A percentile compares a stretch with the other conserved stretches of the same genome.
phyloP scores from a whole-genome alignment of 768 basidiomycete species.

The Rhizopogon roseolus region DNA sequence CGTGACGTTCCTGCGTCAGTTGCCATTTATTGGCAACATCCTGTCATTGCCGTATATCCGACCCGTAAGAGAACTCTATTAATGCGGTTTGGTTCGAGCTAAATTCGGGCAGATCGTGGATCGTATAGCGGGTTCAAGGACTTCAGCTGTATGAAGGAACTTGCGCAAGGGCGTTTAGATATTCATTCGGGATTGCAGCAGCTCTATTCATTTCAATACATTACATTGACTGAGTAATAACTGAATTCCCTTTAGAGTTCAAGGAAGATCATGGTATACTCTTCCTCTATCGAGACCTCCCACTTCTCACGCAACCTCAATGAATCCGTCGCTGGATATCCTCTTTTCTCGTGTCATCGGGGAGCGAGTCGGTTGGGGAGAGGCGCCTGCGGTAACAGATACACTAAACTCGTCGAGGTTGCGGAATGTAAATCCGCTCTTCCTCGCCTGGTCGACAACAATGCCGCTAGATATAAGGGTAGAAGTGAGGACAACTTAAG shows the following conservation, averaged over 20 bases:
- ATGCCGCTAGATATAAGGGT: constrained; percentile 37
- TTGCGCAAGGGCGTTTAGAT: not conserved
- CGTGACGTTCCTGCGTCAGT: constrained; percentile 90
- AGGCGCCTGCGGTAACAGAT: not conserved
- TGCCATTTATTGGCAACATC: constrained; percentile 86
- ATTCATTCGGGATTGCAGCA: not conserved
- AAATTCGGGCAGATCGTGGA: constrained; percentile 56
- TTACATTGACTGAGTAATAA: not conserved
- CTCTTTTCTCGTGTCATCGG: not conserved
- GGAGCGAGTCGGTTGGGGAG: not conserved
- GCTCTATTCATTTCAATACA: not conserved
- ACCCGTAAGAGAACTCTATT: constrained; percentile 44
- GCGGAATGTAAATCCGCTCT: constrained; percentile 45
- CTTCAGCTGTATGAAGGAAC: constrained; percentile 54
- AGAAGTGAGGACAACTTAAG: not conserved
- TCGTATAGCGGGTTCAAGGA: constrained; percentile 74
- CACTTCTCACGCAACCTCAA: not conserved
- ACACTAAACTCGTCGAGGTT: constrained; percentile 37
- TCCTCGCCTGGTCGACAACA: constrained; percentile 44
- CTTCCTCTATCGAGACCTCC: not conserved
- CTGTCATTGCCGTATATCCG: constrained; percentile 86
- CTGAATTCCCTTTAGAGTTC: not conserved
- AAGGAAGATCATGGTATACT: not conserved
- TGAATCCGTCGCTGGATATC: not conserved
- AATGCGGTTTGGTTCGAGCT: not conserved